Percentiles rank a stretch among this genome's conserved stretches.
phyloP scores from a whole-genome alignment of 2,329 filamentous ascomycete genomes.

The Cladosporium oxysporum region DNA sequence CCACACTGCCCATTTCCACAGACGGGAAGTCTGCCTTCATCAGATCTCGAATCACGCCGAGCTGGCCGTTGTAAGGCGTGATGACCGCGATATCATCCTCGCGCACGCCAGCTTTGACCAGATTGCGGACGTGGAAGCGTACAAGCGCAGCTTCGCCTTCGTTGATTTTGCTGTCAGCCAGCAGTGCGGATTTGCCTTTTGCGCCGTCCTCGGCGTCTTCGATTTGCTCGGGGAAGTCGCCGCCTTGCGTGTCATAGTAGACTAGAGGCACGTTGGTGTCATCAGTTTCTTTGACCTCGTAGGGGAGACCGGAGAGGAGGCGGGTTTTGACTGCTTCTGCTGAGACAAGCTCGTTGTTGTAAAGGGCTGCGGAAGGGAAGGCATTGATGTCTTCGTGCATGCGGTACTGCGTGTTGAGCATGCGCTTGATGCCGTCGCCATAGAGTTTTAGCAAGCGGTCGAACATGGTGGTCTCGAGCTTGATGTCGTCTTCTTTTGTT shows the following conservation, averaged over 20 bases:
- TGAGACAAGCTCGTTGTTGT: conserved; percentile 78
- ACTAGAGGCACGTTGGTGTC: conserved; percentile 85
- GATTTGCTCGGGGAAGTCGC: conserved; percentile 72
- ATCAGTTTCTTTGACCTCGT: conserved; percentile 75
- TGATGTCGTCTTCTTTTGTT: conserved; percentile 37
- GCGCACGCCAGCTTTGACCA: conserved; percentile 78
- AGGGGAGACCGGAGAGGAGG: conserved; percentile 74
- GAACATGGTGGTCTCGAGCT: conserved; percentile 86
- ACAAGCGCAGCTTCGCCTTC: conserved; percentile 86
- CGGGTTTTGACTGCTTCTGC: conserved; percentile 75
- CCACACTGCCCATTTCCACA: conserved; percentile 92
- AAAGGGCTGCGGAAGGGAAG: conserved; percentile 87
- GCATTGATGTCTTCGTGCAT: conserved; percentile 97
- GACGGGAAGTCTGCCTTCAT: conserved; percentile 80
- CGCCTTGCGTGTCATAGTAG: conserved; percentile 95
- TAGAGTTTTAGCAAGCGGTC: conserved; percentile 82
- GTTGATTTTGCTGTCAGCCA: conserved; percentile 85
- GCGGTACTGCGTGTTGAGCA: conserved; percentile 95
- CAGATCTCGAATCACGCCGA: conserved; percentile 71
- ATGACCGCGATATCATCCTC: conserved; percentile 88
- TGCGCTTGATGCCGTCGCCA: conserved; percentile 80
- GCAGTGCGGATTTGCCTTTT: conserved; percentile 53
- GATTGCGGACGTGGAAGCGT: conserved; percentile 69
- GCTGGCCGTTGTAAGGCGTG: conserved; percentile 94
- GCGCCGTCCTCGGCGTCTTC: conserved; percentile 66